phyloP scores from a whole-genome alignment of 192 early-diverging fungal species.

The Chytriomyces sp. region DNA sequence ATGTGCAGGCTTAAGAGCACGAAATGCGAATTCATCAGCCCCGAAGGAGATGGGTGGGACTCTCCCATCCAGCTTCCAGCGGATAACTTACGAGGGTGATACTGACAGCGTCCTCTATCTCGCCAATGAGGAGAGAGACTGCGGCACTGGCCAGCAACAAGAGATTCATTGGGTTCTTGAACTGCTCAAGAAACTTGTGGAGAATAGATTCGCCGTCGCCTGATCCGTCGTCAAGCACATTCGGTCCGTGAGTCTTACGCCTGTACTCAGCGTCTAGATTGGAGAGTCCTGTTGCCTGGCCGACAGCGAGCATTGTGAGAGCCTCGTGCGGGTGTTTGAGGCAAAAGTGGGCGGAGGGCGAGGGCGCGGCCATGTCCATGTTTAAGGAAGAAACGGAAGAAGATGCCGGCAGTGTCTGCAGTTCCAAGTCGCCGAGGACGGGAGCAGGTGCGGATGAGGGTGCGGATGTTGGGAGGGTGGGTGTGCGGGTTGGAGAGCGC shows the following conservation, averaged over 20 bases:
- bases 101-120: conserved; percentile 81
- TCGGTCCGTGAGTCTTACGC: background rate
- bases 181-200: conserved; percentile 80
- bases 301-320: conserved; percentile 7
- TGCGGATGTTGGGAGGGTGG: no score
- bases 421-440: background rate
- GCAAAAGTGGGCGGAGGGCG: conserved; percentile 2
- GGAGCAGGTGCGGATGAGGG: background rate
- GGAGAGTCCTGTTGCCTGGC: background rate
- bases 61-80: no score
- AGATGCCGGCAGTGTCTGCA: no score
- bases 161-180: conserved; percentile 84
- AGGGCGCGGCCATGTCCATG: no score
- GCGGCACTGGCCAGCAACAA: conserved; percentile 73
- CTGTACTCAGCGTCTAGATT: background rate
- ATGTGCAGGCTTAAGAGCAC: background rate
- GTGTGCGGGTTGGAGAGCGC: conserved; percentile 1
- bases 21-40: no score
- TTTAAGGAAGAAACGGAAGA: no score
- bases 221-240: conserved; percentile 22
- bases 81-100: conserved; percentile 68
- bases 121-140: conserved; percentile 73
- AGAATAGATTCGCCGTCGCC: conserved; percentile 68
- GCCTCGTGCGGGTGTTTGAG: background rate
- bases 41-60: no score